Conservation (phyloP, 2,329 filamentous ascomycete species). For the Arthrinium puccinioides region DNA sequence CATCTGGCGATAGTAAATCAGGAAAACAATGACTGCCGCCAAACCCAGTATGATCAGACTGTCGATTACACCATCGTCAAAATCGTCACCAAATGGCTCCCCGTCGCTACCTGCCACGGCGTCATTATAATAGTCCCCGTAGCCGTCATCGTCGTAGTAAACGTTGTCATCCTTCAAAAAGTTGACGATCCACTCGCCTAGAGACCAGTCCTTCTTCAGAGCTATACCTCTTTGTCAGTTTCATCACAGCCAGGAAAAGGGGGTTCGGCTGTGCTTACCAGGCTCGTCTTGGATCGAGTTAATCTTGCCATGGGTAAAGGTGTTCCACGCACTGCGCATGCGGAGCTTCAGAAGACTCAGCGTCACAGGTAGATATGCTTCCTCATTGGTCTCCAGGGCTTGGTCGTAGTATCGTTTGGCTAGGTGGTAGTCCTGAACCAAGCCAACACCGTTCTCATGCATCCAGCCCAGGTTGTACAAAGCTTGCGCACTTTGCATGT, state of each 20-base stretch:
- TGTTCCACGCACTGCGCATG: constrained; percentile 88
- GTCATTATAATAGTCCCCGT: constrained; percentile 49
- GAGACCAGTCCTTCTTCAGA: constrained; percentile 64
- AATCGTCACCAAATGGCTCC: constrained; percentile 50
- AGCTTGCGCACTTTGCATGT: constrained; percentile 86
- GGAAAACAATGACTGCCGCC: constrained; percentile 63
- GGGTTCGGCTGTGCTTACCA: constrained; percentile 52
- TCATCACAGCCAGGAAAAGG: not conserved
- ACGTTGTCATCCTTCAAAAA: constrained; percentile 68
- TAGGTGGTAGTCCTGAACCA: constrained; percentile 93
- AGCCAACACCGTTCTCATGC: constrained; percentile 92
- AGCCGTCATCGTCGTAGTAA: constrained; percentile 54
- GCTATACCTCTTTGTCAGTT: constrained; percentile 34
- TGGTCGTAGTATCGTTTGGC: constrained; percentile 95
- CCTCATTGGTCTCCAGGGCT: constrained; percentile 81
- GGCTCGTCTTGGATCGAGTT: constrained; percentile 90
- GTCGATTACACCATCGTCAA: constrained; percentile 66
- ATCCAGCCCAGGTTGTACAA: constrained; percentile 98
- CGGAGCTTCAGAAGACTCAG: constrained; percentile 81
- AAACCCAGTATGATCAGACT: constrained; percentile 77
- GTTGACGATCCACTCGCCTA: constrained; percentile 79
- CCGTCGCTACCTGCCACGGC: constrained; percentile 48
- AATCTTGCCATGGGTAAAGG: constrained; percentile 78
- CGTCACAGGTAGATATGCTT: constrained; percentile 90
- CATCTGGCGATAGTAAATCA: constrained; percentile 76